phyloP scores from a whole-genome alignment of 2,329 filamentous ascomycete genomes.

The Ascosphaera aggregata region DNA sequence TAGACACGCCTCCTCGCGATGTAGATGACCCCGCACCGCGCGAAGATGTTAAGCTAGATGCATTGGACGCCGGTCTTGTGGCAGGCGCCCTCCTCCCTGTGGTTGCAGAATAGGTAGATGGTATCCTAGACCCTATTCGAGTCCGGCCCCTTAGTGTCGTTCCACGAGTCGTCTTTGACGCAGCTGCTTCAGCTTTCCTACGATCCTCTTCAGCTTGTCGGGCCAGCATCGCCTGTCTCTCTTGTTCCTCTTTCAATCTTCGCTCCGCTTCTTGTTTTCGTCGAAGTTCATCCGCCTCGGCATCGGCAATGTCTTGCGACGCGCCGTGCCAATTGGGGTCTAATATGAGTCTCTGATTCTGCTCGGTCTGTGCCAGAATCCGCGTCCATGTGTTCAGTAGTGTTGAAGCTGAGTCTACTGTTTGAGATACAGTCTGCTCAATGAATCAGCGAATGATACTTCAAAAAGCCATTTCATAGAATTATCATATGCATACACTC shows the following conservation, averaged over 20 bases:
- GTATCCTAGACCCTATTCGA: too few relatives aligned
- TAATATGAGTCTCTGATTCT: slow-evolving; percentile 80
- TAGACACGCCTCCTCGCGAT: too few relatives aligned
- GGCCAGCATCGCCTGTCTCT: slow-evolving; percentile 45
- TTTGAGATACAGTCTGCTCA: slow-evolving; percentile 52
- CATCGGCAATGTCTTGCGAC: slow-evolving; percentile 61
- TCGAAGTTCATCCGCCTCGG: slow-evolving; percentile 54
- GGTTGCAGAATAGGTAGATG: slow-evolving; percentile 6
- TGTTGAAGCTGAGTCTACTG: slow-evolving; percentile 67
- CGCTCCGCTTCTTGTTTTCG: slow-evolving; percentile 58
- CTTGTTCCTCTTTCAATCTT: slow-evolving; percentile 53
- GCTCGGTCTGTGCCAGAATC: slow-evolving; percentile 89
- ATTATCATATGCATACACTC: slow-evolving; percentile 16
- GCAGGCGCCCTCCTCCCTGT: slow-evolving; percentile 7
- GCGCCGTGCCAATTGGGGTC: slow-evolving; percentile 80
- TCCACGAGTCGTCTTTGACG: slow-evolving; percentile 10
- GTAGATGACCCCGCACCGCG: too few relatives aligned
- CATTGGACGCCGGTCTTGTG: too few relatives aligned
- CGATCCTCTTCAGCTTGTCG: slow-evolving; percentile 27
- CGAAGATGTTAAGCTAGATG: too few relatives aligned
- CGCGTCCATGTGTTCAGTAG: slow-evolving; percentile 89
- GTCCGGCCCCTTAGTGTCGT: too few relatives aligned
- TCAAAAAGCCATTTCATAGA: slow-evolving; percentile 1
- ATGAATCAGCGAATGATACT: background rate
- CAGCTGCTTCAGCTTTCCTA: slow-evolving; percentile 14